Conservation (phyloP, 352 stramenopile species). For the Phytopythium kandeliae region DNA sequence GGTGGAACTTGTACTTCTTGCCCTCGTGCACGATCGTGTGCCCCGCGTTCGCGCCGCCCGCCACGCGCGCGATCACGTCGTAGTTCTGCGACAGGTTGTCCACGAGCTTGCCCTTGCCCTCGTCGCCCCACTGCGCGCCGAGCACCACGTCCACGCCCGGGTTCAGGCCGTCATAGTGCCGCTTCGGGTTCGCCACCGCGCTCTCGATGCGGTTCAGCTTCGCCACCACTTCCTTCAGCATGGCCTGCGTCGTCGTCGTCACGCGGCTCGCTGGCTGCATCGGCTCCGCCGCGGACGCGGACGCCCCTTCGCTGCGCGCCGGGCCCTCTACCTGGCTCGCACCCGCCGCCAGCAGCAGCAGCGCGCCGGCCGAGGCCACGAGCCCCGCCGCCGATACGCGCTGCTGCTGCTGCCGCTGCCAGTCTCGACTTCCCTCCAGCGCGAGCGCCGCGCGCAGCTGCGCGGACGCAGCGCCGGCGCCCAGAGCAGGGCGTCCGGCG, state of each 20-base stretch:
- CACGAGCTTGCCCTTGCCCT: constrained; percentile 99
- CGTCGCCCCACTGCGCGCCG: constrained; percentile 97
- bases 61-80: constrained; percentile 96
- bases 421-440: constrained; percentile 30
- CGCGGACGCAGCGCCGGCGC: constrained; percentile 16
- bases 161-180: constrained; percentile 59
- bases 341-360: constrained; percentile 24
- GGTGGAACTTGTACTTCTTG: constrained; percentile 99
- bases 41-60: constrained; percentile 96
- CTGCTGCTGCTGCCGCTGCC: constrained; percentile 12
- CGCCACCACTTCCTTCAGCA: constrained; percentile 78
- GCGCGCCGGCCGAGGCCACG: constrained; percentile 15
- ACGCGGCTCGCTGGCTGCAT: not conserved
- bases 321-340: constrained; percentile 13
- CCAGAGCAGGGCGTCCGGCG: not conserved
- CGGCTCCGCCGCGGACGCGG: not conserved
- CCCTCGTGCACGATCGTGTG: constrained; percentile 98
- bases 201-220: constrained; percentile 88
- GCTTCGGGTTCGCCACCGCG: constrained; percentile 77
- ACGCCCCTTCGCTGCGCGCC: constrained; percentile 23
- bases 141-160: constrained; percentile 91
- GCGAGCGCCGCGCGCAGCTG: constrained; percentile 40
- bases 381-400: constrained; percentile 12
- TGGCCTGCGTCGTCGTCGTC: constrained; percentile 24
- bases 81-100: constrained; percentile 93